phyloP scores from a whole-genome alignment of 2,329 filamentous ascomycete genomes.

The Colletotrichum filicis region DNA sequence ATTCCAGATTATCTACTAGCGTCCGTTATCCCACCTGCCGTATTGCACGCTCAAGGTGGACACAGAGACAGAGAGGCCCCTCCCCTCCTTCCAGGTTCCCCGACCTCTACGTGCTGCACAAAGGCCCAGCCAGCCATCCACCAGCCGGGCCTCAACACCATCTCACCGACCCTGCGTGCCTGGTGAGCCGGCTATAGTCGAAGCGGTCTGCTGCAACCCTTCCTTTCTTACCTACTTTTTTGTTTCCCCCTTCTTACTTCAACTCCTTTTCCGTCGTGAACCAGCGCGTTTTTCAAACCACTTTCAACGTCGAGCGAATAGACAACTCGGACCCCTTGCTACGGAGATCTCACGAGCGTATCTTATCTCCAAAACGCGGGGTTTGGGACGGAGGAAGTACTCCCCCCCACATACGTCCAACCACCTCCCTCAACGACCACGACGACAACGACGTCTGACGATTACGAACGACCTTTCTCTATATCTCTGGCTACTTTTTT shows the following conservation, averaged over 20 bases:
- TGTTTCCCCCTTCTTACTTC: background rate
- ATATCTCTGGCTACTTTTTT: background rate
- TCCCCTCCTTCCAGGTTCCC: background rate
- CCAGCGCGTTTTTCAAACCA: constrained; percentile 19
- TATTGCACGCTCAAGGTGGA: constrained; percentile 20
- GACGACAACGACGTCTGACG: constrained; percentile 11
- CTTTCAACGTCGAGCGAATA: constrained; percentile 24
- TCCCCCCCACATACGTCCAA: constrained; percentile 23
- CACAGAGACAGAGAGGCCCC: background rate
- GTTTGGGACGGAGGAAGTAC: constrained; percentile 32
- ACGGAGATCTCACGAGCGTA: constrained; percentile 29
- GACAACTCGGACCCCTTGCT: constrained; percentile 32
- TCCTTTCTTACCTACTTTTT: background rate
- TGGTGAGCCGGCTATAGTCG: constrained; percentile 30
- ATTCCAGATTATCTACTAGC: background rate
- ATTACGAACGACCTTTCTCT: background rate
- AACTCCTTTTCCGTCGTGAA: background rate
- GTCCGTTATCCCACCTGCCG: background rate
- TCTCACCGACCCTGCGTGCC: constrained; percentile 33
- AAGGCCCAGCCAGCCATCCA: constrained; percentile 27
- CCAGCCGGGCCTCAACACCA: constrained; percentile 32
- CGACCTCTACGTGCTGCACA: constrained; percentile 16
- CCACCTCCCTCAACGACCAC: constrained; percentile 17
- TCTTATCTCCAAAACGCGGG: constrained; percentile 35
- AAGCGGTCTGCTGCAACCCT: constrained; percentile 27